Evolutionary conservation across 345 rosid species (phyloP), one percentile per base, ranked within the genome.

Genomic region (Triadica sebifera): DNA sequence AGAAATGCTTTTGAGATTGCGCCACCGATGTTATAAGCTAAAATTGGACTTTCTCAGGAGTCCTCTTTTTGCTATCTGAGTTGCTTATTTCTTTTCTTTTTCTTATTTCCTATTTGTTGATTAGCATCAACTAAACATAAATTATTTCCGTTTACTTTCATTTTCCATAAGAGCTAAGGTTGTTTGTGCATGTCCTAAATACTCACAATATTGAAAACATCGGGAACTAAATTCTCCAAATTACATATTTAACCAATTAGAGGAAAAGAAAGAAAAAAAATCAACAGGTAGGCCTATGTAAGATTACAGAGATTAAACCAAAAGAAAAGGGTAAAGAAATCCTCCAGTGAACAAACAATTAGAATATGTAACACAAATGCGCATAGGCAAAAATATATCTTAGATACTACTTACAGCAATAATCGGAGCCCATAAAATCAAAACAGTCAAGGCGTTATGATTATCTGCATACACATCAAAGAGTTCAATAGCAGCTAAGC

Each of bases 401-500:
- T 15, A 63, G 66, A 66, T 74, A 62, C 46, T 85, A 89, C 98
- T 92, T 89, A 94, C 98, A 80, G 93, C 89, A 46, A 91, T 60
- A 64, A 95, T 94, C 65, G 99, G 99, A 75, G 92, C 90, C 99
- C 99, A 95, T 73, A 95, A 84, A 85, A 83, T 81, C 72, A 86
- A 96, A 79, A 95, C 79, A 47, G 99, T 77, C 82, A 95, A 72
- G 78, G 94, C 94, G 80, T 95, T 90, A 80, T 91, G 95, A 82
- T 95, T 95, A 86, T 93, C 98, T 94, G 98, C 93, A 85, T 74
- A 53, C 41, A 84, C 67, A 55, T 71, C 20, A 58, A 16, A 59
- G 9, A 74, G 52, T 20, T 17, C 67, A 56, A 0, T 46, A 45
- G 16, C 43, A 58, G 47, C n/a, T 76, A 49, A 62, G 58, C 19